These are phyloP conservation scores for Pachyrhizus erosus DNA, from an alignment of 306 rosid species.

Conservation along the genomic window DNA sequence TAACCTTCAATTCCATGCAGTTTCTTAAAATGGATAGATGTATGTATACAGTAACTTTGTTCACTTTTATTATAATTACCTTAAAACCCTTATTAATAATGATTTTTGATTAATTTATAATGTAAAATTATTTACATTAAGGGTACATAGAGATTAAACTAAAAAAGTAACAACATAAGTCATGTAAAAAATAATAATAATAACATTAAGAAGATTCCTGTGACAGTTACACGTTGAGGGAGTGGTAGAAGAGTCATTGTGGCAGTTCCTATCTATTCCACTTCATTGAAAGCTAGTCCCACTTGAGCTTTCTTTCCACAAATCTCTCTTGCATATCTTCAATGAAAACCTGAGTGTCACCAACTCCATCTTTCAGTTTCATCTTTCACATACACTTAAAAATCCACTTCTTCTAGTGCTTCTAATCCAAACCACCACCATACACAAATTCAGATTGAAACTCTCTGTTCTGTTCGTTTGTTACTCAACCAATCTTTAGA, in stretches of 20 bases:
- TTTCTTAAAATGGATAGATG: constrained; percentile 5
- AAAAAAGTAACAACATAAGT: neutral
- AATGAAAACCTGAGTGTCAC: constrained; percentile 55
- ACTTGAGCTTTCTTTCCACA: constrained; percentile 49
- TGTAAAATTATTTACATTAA: neutral
- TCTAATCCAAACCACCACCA: constrained; percentile 57
- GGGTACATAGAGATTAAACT: neutral
- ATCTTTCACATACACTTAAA: constrained; percentile 52
- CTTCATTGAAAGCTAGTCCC: constrained; percentile 53
- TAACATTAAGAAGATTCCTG: constrained; percentile 7
- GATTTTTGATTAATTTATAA: neutral
- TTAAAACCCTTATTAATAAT: too few relatives aligned
- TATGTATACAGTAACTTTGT: too few relatives aligned
- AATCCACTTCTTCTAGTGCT: constrained; percentile 50
- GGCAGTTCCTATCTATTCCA: constrained; percentile 51
- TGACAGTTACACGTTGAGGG: constrained; percentile 34
- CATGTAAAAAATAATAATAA: neutral
- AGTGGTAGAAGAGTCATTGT: constrained; percentile 80
- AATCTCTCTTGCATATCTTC: constrained; percentile 60
- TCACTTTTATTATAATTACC: too few relatives aligned
- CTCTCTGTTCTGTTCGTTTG: constrained; percentile 33
- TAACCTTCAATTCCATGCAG: constrained; percentile 22
- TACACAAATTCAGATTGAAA: constrained; percentile 32
- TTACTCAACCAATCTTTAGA: constrained; percentile 41
- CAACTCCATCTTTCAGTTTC: constrained; percentile 73